These are phyloP conservation scores for Clarireedia homoeocarpa DNA, from an alignment of 2,329 filamentous ascomycete genomes.

Conservation along the genomic window DNA sequence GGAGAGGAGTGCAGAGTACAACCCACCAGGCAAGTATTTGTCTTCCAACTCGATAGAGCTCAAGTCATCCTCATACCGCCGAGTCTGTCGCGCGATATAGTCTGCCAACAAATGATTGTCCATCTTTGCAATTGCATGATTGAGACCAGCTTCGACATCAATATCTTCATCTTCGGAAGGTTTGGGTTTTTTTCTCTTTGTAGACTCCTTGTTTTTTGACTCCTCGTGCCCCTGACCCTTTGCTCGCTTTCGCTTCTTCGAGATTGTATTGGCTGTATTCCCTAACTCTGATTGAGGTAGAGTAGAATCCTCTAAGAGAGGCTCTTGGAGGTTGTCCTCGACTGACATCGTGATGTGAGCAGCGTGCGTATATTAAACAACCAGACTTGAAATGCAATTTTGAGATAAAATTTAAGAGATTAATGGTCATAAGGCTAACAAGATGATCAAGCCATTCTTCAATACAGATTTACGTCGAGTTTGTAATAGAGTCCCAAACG, in stretches of 20 bases:
- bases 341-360: constrained; percentile 19
- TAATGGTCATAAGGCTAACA: no score
- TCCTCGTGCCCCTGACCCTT: constrained; percentile 13
- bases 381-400: no score
- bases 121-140: constrained; percentile 74
- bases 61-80: constrained; percentile 70
- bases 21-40: constrained; percentile 66
- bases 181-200: constrained; percentile 43
- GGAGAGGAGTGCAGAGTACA: background rate
- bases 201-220: background rate
- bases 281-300: constrained; percentile 14
- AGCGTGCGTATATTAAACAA: background rate
- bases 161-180: constrained; percentile 48
- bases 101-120: constrained; percentile 78
- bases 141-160: constrained; percentile 66
- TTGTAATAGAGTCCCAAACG: no score
- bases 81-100: constrained; percentile 72
- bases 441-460: no score
- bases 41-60: constrained; percentile 81
- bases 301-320: constrained; percentile 22
- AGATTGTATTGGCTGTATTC: constrained; percentile 4
- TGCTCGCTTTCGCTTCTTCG: constrained; percentile 28
- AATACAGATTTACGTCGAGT: no score
- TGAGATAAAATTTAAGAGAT: no score
- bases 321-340: constrained; percentile 24